Percentiles rank a stretch among this genome's conserved stretches.
Conservation (phyloP, 345 rosid genomes). For the Jatropha curcas region DNA sequence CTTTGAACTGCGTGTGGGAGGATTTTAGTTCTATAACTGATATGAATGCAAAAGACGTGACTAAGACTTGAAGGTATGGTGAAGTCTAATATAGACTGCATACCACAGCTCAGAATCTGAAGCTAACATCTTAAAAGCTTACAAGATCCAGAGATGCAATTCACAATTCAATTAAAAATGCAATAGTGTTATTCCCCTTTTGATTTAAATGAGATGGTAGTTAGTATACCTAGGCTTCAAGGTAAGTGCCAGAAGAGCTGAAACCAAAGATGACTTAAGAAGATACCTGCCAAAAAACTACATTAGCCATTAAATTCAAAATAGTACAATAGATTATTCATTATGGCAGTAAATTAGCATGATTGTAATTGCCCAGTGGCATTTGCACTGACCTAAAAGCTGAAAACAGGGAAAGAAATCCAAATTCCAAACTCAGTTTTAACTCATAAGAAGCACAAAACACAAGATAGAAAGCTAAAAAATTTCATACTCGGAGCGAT, state of each 20-base stretch:
- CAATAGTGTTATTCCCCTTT: background rate
- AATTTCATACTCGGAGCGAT: slow-evolving; percentile 59
- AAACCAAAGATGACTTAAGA: slow-evolving; percentile 64
- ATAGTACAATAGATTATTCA: background rate
- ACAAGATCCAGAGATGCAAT: background rate
- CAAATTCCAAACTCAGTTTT: background rate
- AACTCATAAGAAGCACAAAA: background rate
- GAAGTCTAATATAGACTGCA: background rate
- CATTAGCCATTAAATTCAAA: background rate
- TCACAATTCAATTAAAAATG: too few species aligned
- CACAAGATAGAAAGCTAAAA: background rate
- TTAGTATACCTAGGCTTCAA: slow-evolving; percentile 59
- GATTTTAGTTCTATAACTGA: too few species aligned
- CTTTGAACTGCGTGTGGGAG: background rate
- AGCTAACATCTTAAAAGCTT: slow-evolving; percentile 5
- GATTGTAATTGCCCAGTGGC: too few species aligned
- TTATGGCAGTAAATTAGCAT: too few species aligned
- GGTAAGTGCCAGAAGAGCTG: slow-evolving; percentile 61
- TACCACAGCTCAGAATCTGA: background rate
- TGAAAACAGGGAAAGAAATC: background rate
- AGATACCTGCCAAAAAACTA: slow-evolving; percentile 43
- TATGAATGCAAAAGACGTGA: background rate
- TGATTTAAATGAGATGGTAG: slow-evolving; percentile 3
- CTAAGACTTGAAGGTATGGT: background rate
- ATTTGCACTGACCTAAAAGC: too few species aligned